Base-by-base conservation (phyloP, 129 eudicot species). In the Flaveria bidentis region DNA sequence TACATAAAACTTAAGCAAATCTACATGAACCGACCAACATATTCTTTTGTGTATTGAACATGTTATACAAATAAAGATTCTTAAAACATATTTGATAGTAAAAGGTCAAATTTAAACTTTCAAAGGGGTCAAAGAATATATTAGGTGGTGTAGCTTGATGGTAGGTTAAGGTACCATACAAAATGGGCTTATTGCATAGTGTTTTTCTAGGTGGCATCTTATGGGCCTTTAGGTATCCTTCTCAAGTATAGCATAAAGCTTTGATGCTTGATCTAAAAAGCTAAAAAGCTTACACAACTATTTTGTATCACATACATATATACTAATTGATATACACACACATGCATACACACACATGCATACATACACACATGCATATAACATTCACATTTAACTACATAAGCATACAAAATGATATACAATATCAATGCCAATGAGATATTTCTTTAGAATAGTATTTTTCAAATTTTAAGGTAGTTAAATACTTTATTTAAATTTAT, bases 181-280 rank as follows among this genome's bases (percentile, higher is more conserved):
- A 67, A 67, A 67, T 77, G 67, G 81, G 75, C 75, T 67, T 67
- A 25, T 47, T 64, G 71, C 28, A 51, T 71, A 46, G 33, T 50
- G 53, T 65, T 47, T 13, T 64, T 28, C 70, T 79, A 79, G 78
- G 57, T 33, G 50, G 50, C 50, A 61, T 58, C 57, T 67, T 74
- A 53, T 52, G 61, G 68, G 78, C 79, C 63, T 73, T 65, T 73
- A 53, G 70, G 42, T 52, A 80, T 56, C 62, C 56, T 13, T 53
- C 75, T 56, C 69, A 73, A 69, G 82, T 58, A 78, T 74, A 80
- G 62, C 61, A 65, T 80, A 73, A 80, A 73, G 13, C 39, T 80
- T n/a, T 73, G 61, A 64, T 80, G 73, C 74, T 52, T 73, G 83
- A 73, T 55, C 74, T 80, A 39, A 73, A 80, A 36, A 5, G 41